Conservation (phyloP, 148 eudicot species). For the Salicornia ramosissima region DNA sequence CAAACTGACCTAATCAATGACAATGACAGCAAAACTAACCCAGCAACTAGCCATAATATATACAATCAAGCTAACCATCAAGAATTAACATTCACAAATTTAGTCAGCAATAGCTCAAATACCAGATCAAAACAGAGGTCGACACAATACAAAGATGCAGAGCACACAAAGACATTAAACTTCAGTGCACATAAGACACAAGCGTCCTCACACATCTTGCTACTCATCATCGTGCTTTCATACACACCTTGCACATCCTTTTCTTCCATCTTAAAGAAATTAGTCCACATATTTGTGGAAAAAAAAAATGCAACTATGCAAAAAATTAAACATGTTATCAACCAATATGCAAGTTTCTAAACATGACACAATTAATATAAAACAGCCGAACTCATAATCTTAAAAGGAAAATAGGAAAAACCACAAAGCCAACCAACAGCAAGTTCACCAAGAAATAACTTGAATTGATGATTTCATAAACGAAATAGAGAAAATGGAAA, state of each 20-base stretch:
- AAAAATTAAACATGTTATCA: not conserved
- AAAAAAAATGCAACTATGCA: too few species aligned
- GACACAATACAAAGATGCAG: not conserved
- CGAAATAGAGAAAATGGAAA: not conserved
- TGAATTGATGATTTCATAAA: too few species aligned
- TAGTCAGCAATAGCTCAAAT: too few species aligned
- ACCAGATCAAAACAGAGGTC: not conserved
- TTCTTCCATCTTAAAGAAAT: not conserved
- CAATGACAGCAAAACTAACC: not conserved
- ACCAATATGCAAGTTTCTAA: not conserved
- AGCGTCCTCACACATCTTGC: too few species aligned
- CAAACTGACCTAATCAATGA: not conserved
- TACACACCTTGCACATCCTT: not conserved
- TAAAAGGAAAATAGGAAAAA: too few species aligned
- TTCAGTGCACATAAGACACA: too few species aligned
- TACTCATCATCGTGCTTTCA: too few species aligned
- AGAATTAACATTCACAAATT: not conserved
- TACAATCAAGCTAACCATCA: not conserved
- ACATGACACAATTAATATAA: not conserved
- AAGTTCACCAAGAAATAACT: too few species aligned
- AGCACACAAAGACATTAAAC: too few species aligned
- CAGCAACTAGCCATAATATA: not conserved
- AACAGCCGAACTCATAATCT: not conserved
- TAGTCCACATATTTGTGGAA: not conserved
- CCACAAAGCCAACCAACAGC: too few species aligned